Percentiles rank a stretch among this genome's conserved stretches.
Conservation (phyloP, 1,284 basidiomycete species). For the Fomitopsis palustris region DNA sequence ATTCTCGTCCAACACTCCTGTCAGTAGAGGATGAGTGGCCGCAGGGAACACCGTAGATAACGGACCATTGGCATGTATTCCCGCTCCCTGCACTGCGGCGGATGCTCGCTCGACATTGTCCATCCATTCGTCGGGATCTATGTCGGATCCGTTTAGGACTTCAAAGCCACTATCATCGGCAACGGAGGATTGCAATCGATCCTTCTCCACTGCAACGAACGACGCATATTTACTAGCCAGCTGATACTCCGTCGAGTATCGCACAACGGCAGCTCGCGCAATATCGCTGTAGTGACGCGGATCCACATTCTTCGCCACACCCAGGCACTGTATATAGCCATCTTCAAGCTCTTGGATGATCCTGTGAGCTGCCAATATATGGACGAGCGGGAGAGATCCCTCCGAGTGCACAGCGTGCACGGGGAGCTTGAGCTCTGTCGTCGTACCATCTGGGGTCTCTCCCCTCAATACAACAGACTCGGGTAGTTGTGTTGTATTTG, state of each 20-base stretch:
- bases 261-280: slow-evolving; percentile 41
- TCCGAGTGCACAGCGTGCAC: slow-evolving; percentile 22
- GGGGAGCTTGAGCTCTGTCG: slow-evolving; percentile 34
- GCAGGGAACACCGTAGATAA: neutral
- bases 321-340: slow-evolving; percentile 14
- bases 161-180: neutral
- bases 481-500: slow-evolving; percentile 26
- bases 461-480: slow-evolving; percentile 36
- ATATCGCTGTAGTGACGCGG: slow-evolving; percentile 22
- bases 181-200: neutral
- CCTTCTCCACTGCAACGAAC: slow-evolving; percentile 48
- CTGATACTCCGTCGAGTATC: slow-evolving; percentile 48
- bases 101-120: neutral
- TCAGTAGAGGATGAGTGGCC: too few relatives aligned
- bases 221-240: slow-evolving; percentile 50
- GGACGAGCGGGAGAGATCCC: slow-evolving; percentile 35
- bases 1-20: too few relatives aligned
- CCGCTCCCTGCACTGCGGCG: neutral
- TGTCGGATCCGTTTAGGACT: neutral
- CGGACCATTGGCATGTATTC: neutral
- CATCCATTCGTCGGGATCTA: neutral
- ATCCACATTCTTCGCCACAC: neutral
- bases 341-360: slow-evolving; percentile 47
- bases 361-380: slow-evolving; percentile 48
- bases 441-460: slow-evolving; percentile 26